Percentiles rank a stretch among this genome's conserved stretches.
Evolutionary conservation across 352 stramenopile genomes (phyloP).

Genomic region (Phytophthora pisi): DNA sequence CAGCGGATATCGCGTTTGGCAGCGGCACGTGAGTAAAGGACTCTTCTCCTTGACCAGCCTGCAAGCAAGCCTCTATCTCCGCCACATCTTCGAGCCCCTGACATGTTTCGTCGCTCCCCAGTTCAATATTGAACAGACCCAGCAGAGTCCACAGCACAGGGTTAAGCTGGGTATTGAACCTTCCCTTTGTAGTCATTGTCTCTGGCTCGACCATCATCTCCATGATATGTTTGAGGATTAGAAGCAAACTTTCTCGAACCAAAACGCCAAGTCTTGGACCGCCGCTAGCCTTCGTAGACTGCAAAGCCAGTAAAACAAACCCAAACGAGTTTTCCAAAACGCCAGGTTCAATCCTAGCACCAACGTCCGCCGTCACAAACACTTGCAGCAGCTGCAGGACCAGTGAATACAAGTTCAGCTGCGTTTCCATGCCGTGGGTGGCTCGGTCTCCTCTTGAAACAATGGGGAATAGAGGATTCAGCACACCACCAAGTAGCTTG

Average conservation of each 20-base stretch:
- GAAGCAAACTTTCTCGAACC: constrained; percentile 35
- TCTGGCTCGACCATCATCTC: constrained; percentile 21
- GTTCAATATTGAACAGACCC: constrained; percentile 16
- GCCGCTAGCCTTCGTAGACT: background rate
- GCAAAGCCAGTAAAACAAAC: constrained; percentile 7
- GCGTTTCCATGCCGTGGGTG: background rate
- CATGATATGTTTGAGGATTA: constrained; percentile 39
- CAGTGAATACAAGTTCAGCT: constrained; percentile 26
- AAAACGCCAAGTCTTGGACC: constrained; percentile 1
- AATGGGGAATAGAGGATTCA: constrained; percentile 21
- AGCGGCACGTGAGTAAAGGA: constrained; percentile 1
- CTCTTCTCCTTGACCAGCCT: background rate
- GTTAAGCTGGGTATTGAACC: constrained; percentile 1
- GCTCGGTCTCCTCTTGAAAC: background rate
- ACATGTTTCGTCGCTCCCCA: constrained; percentile 14
- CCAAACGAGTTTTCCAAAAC: constrained; percentile 18
- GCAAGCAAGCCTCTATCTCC: constrained; percentile 16
- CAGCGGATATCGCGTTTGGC: constrained; percentile 14
- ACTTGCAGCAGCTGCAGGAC: constrained; percentile 20
- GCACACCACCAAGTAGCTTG: constrained; percentile 16
- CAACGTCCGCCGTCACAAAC: constrained; percentile 8
- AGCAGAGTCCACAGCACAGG: constrained; percentile 30
- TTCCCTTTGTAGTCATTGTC: constrained; percentile 13
- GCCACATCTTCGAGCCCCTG: constrained; percentile 19
- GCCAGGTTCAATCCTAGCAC: background rate